Conservation (phyloP, 2,329 filamentous ascomycete species). For the Fusarium illudens region DNA sequence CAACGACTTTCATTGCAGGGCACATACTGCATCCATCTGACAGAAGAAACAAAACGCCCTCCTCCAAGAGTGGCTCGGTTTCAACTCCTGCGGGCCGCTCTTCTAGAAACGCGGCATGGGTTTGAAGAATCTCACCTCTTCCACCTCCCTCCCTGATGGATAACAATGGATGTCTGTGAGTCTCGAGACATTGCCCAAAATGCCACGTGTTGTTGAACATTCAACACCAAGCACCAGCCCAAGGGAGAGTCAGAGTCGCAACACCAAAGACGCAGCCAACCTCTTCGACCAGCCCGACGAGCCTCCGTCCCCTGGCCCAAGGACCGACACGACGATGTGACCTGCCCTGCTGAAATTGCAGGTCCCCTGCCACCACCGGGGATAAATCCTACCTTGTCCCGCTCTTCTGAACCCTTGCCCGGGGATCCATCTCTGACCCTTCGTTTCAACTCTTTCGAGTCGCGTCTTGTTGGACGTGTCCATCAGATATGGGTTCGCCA, state of each 20-base stretch:
- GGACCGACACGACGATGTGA: slow-evolving; percentile 1
- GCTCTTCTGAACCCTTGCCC: neutral
- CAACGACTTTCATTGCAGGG: slow-evolving; percentile 23
- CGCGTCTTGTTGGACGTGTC: neutral
- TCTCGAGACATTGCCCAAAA: neutral
- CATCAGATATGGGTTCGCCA: neutral
- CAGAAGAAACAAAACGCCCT: slow-evolving; percentile 26
- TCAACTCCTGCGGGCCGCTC: slow-evolving; percentile 1
- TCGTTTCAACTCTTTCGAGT: neutral
- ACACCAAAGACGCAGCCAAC: neutral
- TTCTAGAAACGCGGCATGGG: slow-evolving; percentile 4
- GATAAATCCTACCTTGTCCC: slow-evolving; percentile 3
- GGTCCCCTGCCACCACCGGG: neutral
- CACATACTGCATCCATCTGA: slow-evolving; percentile 14
- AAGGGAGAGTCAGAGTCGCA: neutral
- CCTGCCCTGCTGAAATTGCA: slow-evolving; percentile 6
- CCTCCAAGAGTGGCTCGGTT: slow-evolving; percentile 14
- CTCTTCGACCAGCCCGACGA: neutral
- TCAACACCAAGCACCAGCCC: neutral
- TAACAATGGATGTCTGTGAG: neutral
- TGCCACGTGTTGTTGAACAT: neutral
- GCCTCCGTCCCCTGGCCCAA: neutral
- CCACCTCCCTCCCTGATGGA: neutral
- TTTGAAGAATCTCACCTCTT: slow-evolving; percentile 2
- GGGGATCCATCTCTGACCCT: slow-evolving; percentile 1